Evolutionary conservation across 352 stramenopile species (phyloP).

Genomic region (Phytophthora constricta): DNA sequence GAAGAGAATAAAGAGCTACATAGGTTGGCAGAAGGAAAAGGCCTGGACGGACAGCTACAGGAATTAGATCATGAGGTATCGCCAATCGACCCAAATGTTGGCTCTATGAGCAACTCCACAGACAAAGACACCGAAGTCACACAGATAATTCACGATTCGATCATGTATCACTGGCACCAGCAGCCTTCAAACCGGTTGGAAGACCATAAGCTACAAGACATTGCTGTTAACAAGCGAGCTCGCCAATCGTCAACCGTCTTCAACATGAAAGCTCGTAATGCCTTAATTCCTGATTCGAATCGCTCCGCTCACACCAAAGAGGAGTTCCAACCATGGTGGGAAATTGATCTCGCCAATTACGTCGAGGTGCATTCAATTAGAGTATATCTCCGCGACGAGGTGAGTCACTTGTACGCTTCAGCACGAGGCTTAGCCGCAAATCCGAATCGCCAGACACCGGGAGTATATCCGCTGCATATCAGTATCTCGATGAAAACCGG

Average conservation of each 20-base stretch:
- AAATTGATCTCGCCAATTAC: conserved; percentile 62
- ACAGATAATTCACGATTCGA: conserved; percentile 47
- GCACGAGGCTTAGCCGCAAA: conserved; percentile 9
- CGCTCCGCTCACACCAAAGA: conserved; percentile 51
- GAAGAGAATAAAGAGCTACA: conserved; percentile 31
- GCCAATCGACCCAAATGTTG: neutral
- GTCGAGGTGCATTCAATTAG: conserved; percentile 57
- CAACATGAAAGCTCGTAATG: conserved; percentile 48
- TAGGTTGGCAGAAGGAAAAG: neutral
- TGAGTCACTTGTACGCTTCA: conserved; percentile 41
- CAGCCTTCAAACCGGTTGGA: conserved; percentile 14
- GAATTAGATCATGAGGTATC: neutral
- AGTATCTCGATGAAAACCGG: conserved; percentile 73
- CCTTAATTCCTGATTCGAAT: conserved; percentile 35
- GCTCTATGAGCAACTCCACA: neutral
- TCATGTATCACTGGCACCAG: conserved; percentile 41
- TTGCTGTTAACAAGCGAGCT: conserved; percentile 46
- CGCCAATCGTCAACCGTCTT: conserved; percentile 55
- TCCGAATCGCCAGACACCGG: conserved; percentile 20
- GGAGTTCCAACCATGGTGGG: conserved; percentile 64
- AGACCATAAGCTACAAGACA: conserved; percentile 38
- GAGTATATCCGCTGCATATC: conserved; percentile 59
- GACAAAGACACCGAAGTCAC: conserved; percentile 30
- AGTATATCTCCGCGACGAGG: conserved; percentile 46
- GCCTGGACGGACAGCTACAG: neutral